phyloP scores from a whole-genome alignment of 2,329 filamentous ascomycete species.

The Intubia oerlemansii region DNA sequence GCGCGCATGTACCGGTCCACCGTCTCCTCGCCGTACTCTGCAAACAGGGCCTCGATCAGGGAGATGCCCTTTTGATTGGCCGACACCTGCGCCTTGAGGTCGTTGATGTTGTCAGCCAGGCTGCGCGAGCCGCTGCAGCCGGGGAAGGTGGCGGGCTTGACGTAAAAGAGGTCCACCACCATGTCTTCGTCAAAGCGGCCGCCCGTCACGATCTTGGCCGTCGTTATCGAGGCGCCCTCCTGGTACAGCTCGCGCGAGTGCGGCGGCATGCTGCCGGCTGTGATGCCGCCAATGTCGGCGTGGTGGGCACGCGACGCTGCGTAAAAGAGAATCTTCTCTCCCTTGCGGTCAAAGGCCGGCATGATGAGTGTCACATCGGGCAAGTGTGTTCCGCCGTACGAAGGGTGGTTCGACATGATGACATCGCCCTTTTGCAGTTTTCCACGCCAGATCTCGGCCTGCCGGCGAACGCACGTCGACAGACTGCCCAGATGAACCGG shows the following conservation, averaged over 20 bases:
- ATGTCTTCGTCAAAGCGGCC: constrained; percentile 61
- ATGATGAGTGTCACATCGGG: constrained; percentile 69
- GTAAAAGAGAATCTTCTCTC: constrained; percentile 59
- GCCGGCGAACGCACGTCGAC: constrained; percentile 64
- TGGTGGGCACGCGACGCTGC: constrained; percentile 65
- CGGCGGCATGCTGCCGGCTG: constrained; percentile 67
- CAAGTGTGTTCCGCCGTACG: constrained; percentile 65
- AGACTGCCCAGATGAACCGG: constrained; percentile 67
- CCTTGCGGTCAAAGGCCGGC: constrained; percentile 45
- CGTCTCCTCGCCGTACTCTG: constrained; percentile 55
- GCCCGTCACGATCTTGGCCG: constrained; percentile 51
- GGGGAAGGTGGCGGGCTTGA: constrained; percentile 51
- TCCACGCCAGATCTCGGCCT: constrained; percentile 61
- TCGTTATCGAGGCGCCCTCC: constrained; percentile 42
- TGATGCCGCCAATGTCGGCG: constrained; percentile 66
- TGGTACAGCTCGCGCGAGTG: constrained; percentile 44
- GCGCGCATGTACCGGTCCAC: constrained; percentile 70
- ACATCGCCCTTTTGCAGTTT: constrained; percentile 63
- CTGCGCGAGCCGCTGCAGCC: constrained; percentile 64
- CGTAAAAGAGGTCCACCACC: constrained; percentile 48
- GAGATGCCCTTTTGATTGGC: constrained; percentile 74
- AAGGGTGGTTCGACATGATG: constrained; percentile 66
- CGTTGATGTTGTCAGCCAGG: constrained; percentile 65
- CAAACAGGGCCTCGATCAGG: constrained; percentile 51
- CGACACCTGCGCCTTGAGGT: constrained; percentile 70